A percentile compares a stretch with the other conserved stretches of the same genome.
phyloP scores from a whole-genome alignment of 2,329 filamentous ascomycete species.

The Berkeleyomyces rouxiae region DNA sequence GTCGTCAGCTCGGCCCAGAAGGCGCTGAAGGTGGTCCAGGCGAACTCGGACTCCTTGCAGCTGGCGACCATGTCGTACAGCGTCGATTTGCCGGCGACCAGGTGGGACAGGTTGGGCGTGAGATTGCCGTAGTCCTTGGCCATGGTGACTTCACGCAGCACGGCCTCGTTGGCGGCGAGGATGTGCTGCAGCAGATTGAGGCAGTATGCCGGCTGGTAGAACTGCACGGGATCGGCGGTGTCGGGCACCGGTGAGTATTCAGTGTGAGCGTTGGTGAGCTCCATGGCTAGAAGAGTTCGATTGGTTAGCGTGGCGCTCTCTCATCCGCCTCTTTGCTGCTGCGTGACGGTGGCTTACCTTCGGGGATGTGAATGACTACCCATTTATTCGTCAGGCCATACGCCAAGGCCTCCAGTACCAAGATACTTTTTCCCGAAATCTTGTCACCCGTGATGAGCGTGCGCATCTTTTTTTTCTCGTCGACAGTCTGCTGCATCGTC shows the following conservation, averaged over 20 bases:
- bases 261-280: constrained; percentile 63
- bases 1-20: constrained; percentile 60
- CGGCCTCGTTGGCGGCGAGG: constrained; percentile 48
- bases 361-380: constrained; percentile 78
- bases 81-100: constrained; percentile 44
- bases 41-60: constrained; percentile 56
- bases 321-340: background rate
- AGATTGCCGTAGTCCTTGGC: constrained; percentile 28
- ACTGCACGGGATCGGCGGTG: constrained; percentile 37
- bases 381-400: constrained; percentile 70
- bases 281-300: constrained; percentile 41
- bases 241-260: constrained; percentile 58
- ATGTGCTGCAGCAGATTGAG: constrained; percentile 59
- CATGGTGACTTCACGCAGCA: constrained; percentile 39
- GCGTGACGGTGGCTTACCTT: constrained; percentile 44
- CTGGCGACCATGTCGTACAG: constrained; percentile 55
- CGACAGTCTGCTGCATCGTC: constrained; percentile 37
- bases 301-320: background rate
- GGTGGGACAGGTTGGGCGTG: constrained; percentile 29
- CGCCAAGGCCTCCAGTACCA: constrained; percentile 68
- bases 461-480: constrained; percentile 38
- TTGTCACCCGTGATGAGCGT: constrained; percentile 57
- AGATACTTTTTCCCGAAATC: constrained; percentile 70
- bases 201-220: constrained; percentile 64
- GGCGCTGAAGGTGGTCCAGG: constrained; percentile 66